A percentile compares a stretch with the other conserved stretches of the same genome.
Conservation (phyloP, 495 filamentous ascomycete genomes). For the Cudoniella acicularis region DNA sequence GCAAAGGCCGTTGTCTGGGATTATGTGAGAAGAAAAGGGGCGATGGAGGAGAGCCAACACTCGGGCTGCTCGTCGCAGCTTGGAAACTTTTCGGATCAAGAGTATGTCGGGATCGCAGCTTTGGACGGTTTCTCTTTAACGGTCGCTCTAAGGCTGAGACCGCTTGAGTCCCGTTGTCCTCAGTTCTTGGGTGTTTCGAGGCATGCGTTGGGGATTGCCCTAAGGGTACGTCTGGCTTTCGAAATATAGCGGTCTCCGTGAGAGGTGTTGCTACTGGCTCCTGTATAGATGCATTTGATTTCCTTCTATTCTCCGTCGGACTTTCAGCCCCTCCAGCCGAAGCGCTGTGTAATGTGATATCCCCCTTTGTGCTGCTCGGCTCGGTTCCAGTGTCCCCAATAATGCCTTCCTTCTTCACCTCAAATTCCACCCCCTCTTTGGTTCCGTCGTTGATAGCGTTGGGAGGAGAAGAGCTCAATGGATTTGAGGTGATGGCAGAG, state of each 20-base stretch:
- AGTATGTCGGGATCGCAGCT: conserved; percentile 16
- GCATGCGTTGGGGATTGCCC: conserved; percentile 5
- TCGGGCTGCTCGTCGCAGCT: neutral
- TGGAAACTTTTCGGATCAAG: conserved; percentile 12
- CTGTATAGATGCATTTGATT: neutral
- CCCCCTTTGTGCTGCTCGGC: neutral
- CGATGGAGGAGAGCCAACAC: conserved; percentile 33
- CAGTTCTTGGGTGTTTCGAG: conserved; percentile 16
- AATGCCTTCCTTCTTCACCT: too few relatives aligned
- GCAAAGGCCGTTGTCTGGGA: conserved; percentile 38
- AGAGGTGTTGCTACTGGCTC: neutral
- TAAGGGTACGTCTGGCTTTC: conserved; percentile 7
- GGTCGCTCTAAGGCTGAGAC: conserved; percentile 8
- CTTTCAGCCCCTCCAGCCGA: neutral
- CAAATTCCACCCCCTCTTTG: too few relatives aligned
- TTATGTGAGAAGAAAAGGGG: conserved; percentile 58
- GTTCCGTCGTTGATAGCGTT: neutral
- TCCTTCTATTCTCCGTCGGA: neutral
- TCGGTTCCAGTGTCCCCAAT: too few relatives aligned
- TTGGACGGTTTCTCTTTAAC: conserved; percentile 12
- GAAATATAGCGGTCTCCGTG: neutral
- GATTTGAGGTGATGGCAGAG: neutral
- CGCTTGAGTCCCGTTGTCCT: neutral
- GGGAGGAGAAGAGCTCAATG: neutral
- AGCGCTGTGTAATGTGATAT: neutral